Evolutionary conservation across 2,329 filamentous ascomycete genomes (phyloP).

Genomic region (Zasmidium angulare): DNA sequence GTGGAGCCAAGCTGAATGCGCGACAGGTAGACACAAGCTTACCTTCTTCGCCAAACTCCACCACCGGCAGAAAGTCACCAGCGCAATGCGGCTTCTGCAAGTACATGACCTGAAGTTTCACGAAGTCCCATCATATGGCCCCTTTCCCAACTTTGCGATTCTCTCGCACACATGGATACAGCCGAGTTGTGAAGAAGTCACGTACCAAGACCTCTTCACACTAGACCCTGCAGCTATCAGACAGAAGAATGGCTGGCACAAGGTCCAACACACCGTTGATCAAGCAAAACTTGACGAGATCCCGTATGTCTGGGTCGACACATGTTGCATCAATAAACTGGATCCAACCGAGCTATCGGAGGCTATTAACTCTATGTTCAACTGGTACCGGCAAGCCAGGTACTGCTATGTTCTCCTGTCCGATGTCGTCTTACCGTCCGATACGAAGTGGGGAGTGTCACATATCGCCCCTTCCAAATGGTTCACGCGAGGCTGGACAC

Average conservation of each 20-base stretch:
- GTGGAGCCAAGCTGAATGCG: too few relatives aligned
- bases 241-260: background rate
- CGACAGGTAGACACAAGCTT: too few relatives aligned
- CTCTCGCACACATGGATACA: background rate
- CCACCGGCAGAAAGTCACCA: too few relatives aligned
- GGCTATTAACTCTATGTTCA: conserved; percentile 26
- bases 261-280: background rate
- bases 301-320: conserved; percentile 21
- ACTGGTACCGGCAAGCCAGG: conserved; percentile 16
- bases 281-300: background rate
- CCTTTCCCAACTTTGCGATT: background rate
- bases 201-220: background rate
- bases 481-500: conserved; percentile 6
- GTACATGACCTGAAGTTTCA: background rate
- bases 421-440: background rate
- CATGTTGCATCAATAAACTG: conserved; percentile 24
- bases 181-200: background rate
- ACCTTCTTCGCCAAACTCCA: too few relatives aligned
- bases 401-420: conserved; percentile 19
- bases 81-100: background rate
- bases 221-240: background rate
- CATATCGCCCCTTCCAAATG: too few relatives aligned
- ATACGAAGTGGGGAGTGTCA: too few relatives aligned
- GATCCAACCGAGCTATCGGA: conserved; percentile 20
- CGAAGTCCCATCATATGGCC: background rate